A percentile compares a stretch with the other conserved stretches of the same genome.
Conservation (phyloP, 2,329 filamentous ascomycete genomes). For the Nothomitra cinnamomea region DNA sequence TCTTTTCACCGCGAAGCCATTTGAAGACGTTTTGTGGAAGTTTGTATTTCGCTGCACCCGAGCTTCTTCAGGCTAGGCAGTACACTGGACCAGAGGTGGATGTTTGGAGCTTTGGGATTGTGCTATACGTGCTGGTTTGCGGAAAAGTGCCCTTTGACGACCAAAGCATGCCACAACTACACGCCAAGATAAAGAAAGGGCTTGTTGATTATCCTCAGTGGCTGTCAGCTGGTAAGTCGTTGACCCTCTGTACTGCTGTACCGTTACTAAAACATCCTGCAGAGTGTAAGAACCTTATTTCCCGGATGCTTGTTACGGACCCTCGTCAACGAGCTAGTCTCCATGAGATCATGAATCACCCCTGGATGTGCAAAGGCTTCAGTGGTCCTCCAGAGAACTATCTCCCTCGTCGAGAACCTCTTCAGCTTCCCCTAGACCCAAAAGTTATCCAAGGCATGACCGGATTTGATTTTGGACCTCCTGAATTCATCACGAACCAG, state of each 20-base stretch:
- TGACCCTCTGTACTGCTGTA: not conserved
- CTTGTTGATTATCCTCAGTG: constrained; percentile 90
- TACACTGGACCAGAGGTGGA: constrained; percentile 96
- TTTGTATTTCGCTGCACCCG: constrained; percentile 92
- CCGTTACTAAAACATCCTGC: constrained; percentile 21
- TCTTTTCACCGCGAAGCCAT: constrained; percentile 71
- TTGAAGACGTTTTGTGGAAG: constrained; percentile 96
- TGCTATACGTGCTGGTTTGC: constrained; percentile 90
- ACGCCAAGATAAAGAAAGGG: constrained; percentile 98
- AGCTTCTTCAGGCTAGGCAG: constrained; percentile 79
- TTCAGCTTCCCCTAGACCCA: constrained; percentile 68
- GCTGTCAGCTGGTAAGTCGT: constrained; percentile 61
- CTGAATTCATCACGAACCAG: constrained; percentile 67
- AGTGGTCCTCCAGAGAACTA: constrained; percentile 76
- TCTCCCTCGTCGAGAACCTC: constrained; percentile 63
- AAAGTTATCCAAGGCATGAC: constrained; percentile 87
- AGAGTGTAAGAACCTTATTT: constrained; percentile 91
- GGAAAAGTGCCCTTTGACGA: constrained; percentile 98
- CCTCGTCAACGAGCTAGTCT: constrained; percentile 73
- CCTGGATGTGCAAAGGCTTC: constrained; percentile 92
- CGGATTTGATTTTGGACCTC: constrained; percentile 87
- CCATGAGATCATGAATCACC: constrained; percentile 82
- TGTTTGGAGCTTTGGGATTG: constrained; percentile 97
- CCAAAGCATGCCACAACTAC: constrained; percentile 94
- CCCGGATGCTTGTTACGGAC: constrained; percentile 90